Percentiles rank a stretch among this genome's conserved stretches.
Evolutionary conservation across 306 rosid genomes (phyloP).

Genomic region (Vigna reflexopilosa): DNA sequence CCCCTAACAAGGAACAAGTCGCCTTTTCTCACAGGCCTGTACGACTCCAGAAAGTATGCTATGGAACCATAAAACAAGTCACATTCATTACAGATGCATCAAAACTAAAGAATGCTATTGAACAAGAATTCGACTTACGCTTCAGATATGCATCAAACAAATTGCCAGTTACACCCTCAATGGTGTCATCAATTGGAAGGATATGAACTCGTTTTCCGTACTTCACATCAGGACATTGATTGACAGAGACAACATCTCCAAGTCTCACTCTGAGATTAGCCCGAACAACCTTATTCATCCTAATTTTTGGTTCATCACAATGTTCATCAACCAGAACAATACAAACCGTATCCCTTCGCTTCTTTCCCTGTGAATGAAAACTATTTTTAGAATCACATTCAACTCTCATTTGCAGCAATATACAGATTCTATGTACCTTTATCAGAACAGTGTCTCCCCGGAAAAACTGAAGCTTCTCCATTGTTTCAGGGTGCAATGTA

Average conservation of each 20-base stretch:
- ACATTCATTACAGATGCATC: constrained; percentile 1
- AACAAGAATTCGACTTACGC: constrained; percentile 53
- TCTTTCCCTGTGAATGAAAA: constrained; percentile 60
- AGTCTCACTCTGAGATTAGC: constrained; percentile 67
- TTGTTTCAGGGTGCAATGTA: constrained; percentile 60
- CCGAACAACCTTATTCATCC: constrained; percentile 74
- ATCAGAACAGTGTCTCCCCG: constrained; percentile 64
- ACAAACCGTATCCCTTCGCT: constrained; percentile 69
- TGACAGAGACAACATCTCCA: constrained; percentile 67
- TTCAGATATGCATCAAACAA: constrained; percentile 71
- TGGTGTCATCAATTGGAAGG: constrained; percentile 71
- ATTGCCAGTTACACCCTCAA: constrained; percentile 74
- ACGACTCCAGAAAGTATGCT: constrained; percentile 67
- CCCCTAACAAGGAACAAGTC: constrained; percentile 71
- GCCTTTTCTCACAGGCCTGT: constrained; percentile 68
- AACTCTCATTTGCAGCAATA: neutral
- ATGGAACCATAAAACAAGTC: constrained; percentile 36
- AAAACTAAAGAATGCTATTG: neutral
- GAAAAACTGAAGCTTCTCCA: constrained; percentile 68
- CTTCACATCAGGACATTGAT: constrained; percentile 69
- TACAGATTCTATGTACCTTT: constrained; percentile 48
- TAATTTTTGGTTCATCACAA: constrained; percentile 67
- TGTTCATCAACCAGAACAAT: constrained; percentile 65
- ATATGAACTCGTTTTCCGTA: constrained; percentile 68
- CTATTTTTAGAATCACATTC: constrained; percentile 1